Evolutionary conservation across 129 eudicot species (phyloP).

Genomic region (Sambucus nigra): DNA sequence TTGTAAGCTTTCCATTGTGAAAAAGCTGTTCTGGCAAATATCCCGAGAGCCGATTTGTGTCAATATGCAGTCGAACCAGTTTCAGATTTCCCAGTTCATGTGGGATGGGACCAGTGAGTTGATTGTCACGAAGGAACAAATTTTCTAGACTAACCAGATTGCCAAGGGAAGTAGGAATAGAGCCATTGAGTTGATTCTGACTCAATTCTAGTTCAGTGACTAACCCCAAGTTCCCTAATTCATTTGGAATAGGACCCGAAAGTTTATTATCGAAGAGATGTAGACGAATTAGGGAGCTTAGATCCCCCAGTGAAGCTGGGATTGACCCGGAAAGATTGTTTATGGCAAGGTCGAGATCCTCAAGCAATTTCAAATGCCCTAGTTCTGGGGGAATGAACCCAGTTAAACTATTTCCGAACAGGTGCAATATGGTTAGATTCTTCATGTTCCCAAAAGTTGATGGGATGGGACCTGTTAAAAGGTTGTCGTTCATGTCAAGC

Average conservation of each 20-base stretch:
- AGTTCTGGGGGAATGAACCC: constrained; percentile 34
- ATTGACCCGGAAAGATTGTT: constrained; percentile 22
- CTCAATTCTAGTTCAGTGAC: constrained; percentile 14
- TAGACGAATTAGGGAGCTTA: constrained; percentile 8
- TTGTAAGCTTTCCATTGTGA: constrained; percentile 17
- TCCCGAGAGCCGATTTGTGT: constrained; percentile 24
- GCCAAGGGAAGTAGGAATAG: constrained; percentile 31
- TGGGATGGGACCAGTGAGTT: too few relatives aligned
- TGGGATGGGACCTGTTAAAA: constrained; percentile 23
- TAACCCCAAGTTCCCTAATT: too few relatives aligned
- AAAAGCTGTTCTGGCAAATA: constrained; percentile 30
- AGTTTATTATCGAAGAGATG: constrained; percentile 14
- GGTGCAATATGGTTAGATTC: too few relatives aligned
- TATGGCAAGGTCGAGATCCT: neutral
- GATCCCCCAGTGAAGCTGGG: constrained; percentile 14
- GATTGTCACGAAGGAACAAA: too few relatives aligned
- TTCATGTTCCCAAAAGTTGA: constrained; percentile 18
- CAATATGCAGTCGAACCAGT: too few relatives aligned
- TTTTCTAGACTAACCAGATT: constrained; percentile 7
- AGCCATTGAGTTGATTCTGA: too few relatives aligned
- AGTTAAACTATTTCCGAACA: constrained; percentile 14
- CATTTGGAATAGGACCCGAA: constrained; percentile 33
- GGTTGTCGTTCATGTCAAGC: constrained; percentile 10
- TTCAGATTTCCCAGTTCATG: too few relatives aligned
- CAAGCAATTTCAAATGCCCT: constrained; percentile 23